These are phyloP conservation scores for Chalciporus pseudorubinellus DNA, from an alignment of 768 basidiomycete genomes.

Conservation along the genomic window DNA sequence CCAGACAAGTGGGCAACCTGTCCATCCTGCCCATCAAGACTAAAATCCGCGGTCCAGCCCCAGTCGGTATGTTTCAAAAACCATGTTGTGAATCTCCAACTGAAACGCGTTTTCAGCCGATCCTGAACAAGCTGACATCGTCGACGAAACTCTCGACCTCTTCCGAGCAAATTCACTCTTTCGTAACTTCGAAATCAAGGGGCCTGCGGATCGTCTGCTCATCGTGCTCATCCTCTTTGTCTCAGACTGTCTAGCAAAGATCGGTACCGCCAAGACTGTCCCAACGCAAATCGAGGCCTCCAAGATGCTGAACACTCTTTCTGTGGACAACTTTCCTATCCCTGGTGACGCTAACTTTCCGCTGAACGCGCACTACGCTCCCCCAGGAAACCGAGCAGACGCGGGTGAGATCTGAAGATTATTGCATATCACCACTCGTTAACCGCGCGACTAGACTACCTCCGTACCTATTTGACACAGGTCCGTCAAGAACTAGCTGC, in stretches of 20 bases:
- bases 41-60: constrained; percentile 89
- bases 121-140: constrained; percentile 75
- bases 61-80: constrained; percentile 50
- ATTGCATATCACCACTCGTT: background rate
- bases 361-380: constrained; percentile 87
- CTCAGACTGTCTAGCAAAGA: constrained; percentile 93
- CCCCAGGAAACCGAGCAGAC: constrained; percentile 73
- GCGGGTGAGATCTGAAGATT: constrained; percentile 55
- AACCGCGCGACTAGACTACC: constrained; percentile 57
- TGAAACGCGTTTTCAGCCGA: constrained; percentile 54
- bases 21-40: constrained; percentile 89
- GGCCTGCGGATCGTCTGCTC: constrained; percentile 90
- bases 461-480: constrained; percentile 89
- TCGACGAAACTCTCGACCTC: constrained; percentile 94
- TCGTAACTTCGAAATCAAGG: constrained; percentile 99
- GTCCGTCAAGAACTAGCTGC: constrained; percentile 89
- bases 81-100: constrained; percentile 8
- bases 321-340: constrained; percentile 90
- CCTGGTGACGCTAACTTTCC: constrained; percentile 96
- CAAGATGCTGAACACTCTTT: constrained; percentile 86
- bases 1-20: constrained; percentile 85
- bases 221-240: constrained; percentile 98
- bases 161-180: constrained; percentile 99
- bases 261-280: constrained; percentile 67
- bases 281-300: constrained; percentile 80